Conservation (phyloP, 371 early-diverging fungal species). For the Mortierella sp. region DNA sequence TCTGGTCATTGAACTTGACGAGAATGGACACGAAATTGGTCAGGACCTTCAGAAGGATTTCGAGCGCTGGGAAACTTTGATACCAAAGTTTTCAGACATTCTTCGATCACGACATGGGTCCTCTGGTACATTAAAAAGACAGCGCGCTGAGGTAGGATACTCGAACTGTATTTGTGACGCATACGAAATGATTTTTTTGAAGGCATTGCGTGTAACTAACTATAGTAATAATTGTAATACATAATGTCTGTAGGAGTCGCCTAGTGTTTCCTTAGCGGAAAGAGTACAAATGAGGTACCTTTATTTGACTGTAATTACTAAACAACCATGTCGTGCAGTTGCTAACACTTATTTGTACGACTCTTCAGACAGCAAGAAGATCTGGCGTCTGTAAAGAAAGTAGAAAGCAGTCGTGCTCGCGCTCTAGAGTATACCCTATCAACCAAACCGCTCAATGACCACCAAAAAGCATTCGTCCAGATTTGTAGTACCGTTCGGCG, state of each 20-base stretch:
- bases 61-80: slow-evolving; percentile 14
- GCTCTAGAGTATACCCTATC: background rate
- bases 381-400: background rate
- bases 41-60: slow-evolving; percentile 3
- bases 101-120: background rate
- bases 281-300: background rate
- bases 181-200: background rate
- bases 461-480: slow-evolving; percentile 26
- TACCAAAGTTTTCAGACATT: slow-evolving; percentile 10
- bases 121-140: background rate
- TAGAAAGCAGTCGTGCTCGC: background rate
- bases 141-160: slow-evolving; percentile 10
- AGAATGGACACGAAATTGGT: background rate
- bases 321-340: background rate
- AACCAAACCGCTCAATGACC: background rate
- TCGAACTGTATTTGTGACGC: background rate
- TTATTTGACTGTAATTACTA: background rate
- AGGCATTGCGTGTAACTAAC: too few relatives aligned
- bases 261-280: background rate
- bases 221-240: background rate
- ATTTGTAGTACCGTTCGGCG: slow-evolving; percentile 36
- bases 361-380: slow-evolving; percentile 11
- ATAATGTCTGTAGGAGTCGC: background rate
- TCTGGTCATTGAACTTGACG: background rate
- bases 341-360: background rate